These are phyloP conservation scores for Cyphellophora attinorum DNA, from an alignment of 2,329 filamentous ascomycete genomes.

Conservation along the genomic window DNA sequence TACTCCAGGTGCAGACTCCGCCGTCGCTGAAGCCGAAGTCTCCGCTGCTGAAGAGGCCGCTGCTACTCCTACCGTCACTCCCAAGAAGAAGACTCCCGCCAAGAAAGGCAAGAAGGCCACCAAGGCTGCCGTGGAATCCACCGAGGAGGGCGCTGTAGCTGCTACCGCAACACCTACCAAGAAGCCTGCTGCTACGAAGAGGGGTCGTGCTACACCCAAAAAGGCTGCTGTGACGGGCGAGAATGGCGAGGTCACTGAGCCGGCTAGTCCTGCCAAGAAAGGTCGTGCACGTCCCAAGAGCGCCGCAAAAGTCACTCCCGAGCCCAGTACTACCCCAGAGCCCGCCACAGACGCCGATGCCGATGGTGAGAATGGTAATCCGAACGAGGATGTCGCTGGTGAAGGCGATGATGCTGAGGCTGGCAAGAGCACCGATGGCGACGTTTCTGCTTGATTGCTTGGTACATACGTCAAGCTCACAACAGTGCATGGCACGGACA, in stretches of 20 bases:
- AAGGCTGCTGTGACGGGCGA: constrained; percentile 87
- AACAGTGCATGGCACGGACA: no score
- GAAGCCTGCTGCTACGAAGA: no score
- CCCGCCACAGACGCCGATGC: background rate
- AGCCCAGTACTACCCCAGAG: no score
- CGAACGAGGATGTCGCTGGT: background rate
- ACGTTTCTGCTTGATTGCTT: no score
- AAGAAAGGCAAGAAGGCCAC: background rate
- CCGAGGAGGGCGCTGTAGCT: background rate
- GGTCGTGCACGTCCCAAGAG: no score
- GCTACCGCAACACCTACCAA: background rate
- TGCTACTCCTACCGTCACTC: background rate
- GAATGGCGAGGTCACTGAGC: background rate
- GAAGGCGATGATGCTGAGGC: background rate
- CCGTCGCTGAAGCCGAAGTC: background rate
- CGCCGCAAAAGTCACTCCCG: no score
- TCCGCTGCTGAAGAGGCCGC: background rate
- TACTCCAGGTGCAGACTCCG: no score
- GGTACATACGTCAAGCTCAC: no score
- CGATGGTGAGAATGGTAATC: background rate
- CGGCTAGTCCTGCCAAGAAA: no score
- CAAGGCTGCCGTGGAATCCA: background rate
- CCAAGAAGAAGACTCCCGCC: background rate
- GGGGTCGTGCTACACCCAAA: background rate
- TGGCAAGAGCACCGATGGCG: no score